Base-by-base conservation (phyloP, 768 basidiomycete genomes). In the Daedalea quercina region DNA sequence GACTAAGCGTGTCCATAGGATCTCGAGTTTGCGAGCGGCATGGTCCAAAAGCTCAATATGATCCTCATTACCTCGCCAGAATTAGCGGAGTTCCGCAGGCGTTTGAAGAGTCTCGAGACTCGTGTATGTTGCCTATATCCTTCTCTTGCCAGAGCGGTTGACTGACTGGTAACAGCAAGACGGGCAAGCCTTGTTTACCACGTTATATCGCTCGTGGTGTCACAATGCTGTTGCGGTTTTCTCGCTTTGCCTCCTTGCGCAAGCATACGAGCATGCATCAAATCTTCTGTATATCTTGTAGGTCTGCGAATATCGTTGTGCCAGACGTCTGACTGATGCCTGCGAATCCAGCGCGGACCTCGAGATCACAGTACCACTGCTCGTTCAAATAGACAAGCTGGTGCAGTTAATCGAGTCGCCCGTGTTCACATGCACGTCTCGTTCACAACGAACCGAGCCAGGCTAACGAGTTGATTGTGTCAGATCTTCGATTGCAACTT, bases 381-480 rank as follows among this genome's bases (percentile, higher is more conserved):
- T 98, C 20, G 91, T 99, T 1, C 96, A 99, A 62, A 86, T 98
- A 17, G 96, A 98, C 71, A 97, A 96, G 65, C 80, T 99, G 8
- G 96, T 99, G 9, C 95, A 98, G 66, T 77, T 99, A 1, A 94
- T 99, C 55, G 96, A 99, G 67, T 95, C 92, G 0, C 96, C 96
- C 0, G 94, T 98, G 9, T 99, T 99, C 67, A 99, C 96, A 48
- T 96, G 96, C 94, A 62, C 64, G 80, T 67, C 9, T 15, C 20
- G 3, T 49, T 24, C 20, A 47, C 9, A 15, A n/a, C 12, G 7
- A 3, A 31, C 44, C 51, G 28, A 46, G 25, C 6, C 28, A 6
- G 28, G 28, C 28, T 31, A 31, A 31, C 28, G 28, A 4, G 28
- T 57, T 7, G 59, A 43, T 31, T 45, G 45, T 26, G 25, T 3